Percentiles rank a stretch among this genome's conserved stretches.
Evolutionary conservation across 1,139 yeast species (phyloP).

Genomic region (Pichia sp.): DNA sequence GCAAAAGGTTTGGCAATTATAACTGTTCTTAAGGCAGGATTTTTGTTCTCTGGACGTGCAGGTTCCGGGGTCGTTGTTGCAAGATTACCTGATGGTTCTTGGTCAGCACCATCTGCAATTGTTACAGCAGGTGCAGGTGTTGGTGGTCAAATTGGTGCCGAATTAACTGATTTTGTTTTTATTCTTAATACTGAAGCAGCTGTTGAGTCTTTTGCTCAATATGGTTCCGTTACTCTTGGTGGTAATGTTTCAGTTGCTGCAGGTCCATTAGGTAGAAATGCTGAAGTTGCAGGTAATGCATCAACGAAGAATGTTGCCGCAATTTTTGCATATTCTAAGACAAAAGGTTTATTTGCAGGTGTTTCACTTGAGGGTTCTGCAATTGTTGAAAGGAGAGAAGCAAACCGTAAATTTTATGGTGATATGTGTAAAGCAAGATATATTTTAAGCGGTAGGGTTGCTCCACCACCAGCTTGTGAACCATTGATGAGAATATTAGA

Average conservation of each 20-base stretch:
- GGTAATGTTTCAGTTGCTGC: slow-evolving; percentile 97
- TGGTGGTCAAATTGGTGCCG: slow-evolving; percentile 97
- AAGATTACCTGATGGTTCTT: slow-evolving; percentile 83
- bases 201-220: slow-evolving; percentile 88
- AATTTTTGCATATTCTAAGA: slow-evolving; percentile 86
- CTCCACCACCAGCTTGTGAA: slow-evolving; percentile 91
- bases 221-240: slow-evolving; percentile 91
- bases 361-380: slow-evolving; percentile 96
- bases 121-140: slow-evolving; percentile 98
- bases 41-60: slow-evolving; percentile 91
- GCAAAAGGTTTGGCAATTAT: slow-evolving; percentile 91
- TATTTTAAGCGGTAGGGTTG: slow-evolving; percentile 78
- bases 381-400: slow-evolving; percentile 90
- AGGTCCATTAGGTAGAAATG: slow-evolving; percentile 95
- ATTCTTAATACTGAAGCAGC: slow-evolving; percentile 82
- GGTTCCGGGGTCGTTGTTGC: slow-evolving; percentile 97
- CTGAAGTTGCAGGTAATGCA: slow-evolving; percentile 97
- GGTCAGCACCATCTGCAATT: slow-evolving; percentile 99
- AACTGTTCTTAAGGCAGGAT: slow-evolving; percentile 93
- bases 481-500: slow-evolving; percentile 81
- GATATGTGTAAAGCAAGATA: slow-evolving; percentile 75
- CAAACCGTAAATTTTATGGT: slow-evolving; percentile 92
- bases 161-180: slow-evolving; percentile 92
- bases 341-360: slow-evolving; percentile 96
- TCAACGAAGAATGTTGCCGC: slow-evolving; percentile 85